These are phyloP conservation scores for Omphalea diandra DNA, from an alignment of 441 rosid genomes.

Conservation along the genomic window DNA sequence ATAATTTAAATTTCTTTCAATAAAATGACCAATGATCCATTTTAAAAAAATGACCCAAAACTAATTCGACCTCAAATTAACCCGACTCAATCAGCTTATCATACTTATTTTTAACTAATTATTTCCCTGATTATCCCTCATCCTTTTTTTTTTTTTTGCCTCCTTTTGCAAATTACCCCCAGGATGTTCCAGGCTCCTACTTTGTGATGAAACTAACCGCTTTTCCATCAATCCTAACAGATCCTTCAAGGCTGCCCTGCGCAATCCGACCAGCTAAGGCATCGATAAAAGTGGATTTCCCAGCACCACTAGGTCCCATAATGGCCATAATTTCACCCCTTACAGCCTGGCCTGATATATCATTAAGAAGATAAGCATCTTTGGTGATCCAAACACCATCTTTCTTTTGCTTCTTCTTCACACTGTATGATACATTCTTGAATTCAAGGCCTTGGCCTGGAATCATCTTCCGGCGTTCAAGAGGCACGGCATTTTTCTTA, in stretches of 20 bases:
- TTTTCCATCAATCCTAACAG: no score
- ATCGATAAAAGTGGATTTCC: constrained; percentile 84
- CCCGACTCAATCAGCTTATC: no score
- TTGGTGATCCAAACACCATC: constrained; percentile 51
- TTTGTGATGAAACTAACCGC: no score
- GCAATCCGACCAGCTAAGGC: constrained; percentile 85
- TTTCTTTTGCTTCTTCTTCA: constrained; percentile 55
- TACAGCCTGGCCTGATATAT: constrained; percentile 72
- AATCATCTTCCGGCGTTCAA: constrained; percentile 27
- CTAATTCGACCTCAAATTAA: no score
- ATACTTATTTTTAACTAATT: no score
- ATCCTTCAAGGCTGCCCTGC: no score
- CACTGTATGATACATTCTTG: constrained; percentile 51
- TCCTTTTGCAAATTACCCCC: no score
- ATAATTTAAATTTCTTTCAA: no score
- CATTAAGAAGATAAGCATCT: constrained; percentile 64
- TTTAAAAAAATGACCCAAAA: no score
- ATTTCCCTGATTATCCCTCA: no score
- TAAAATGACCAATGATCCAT: no score
- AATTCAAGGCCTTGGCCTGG: constrained; percentile 60
- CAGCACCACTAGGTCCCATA: constrained; percentile 89
- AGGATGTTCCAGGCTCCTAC: neutral
- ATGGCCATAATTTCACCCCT: constrained; percentile 80
- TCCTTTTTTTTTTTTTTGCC: no score
- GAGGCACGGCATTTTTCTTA: neutral